phyloP scores from a whole-genome alignment of 306 rosid genomes.

The Spatholobus suberectus region DNA sequence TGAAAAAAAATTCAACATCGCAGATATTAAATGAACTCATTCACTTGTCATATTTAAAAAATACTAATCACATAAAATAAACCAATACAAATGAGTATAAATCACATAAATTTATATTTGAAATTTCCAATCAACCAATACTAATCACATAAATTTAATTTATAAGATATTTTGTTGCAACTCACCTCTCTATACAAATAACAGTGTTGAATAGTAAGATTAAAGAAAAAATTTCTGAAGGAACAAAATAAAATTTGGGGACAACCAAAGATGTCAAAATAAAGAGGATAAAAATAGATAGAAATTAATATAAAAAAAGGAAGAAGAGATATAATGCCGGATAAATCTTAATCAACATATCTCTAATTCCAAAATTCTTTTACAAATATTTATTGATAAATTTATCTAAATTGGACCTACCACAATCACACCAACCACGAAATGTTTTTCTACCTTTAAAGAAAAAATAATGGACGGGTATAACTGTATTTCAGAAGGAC shows the following conservation, averaged over 20 bases:
- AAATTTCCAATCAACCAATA: neutral
- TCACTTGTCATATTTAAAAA: neutral
- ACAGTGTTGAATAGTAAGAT: neutral
- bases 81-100: neutral
- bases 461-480: no score
- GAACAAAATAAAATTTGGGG: neutral
- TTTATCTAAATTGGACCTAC: no score
- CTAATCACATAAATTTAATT: neutral
- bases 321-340: no score
- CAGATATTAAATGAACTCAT: neutral
- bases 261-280: neutral
- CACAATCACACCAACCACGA: no score
- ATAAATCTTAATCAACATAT: no score
- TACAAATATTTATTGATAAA: no score
- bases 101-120: no score
- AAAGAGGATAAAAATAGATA: neutral
- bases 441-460: no score
- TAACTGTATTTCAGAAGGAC: no score
- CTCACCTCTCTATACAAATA: neutral
- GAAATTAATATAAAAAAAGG: no score
- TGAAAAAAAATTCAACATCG: neutral
- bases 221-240: neutral
- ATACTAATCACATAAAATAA: neutral
- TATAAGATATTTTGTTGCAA: neutral
- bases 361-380: no score